Conservation (phyloP, 2,329 filamentous ascomycete genomes). For the Curvularia eragrostidis region DNA sequence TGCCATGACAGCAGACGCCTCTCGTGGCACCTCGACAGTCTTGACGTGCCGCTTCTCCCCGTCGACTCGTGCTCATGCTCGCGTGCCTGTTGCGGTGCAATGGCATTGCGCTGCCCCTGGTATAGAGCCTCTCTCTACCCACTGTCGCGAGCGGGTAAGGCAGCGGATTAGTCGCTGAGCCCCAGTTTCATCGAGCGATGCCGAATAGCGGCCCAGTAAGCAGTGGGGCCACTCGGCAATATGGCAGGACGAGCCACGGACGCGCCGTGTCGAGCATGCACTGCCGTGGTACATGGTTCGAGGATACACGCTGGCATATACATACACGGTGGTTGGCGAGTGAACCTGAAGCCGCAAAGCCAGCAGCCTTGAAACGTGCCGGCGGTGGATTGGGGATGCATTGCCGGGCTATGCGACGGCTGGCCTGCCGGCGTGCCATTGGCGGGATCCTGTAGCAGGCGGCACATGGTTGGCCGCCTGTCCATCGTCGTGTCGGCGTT, state of each 20-base stretch:
- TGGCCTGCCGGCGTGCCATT: neutral
- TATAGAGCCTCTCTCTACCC: conserved; percentile 21
- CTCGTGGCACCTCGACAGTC: neutral
- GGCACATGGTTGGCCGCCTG: neutral
- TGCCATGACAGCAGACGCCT: conserved; percentile 11
- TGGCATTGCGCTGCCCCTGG: conserved; percentile 3
- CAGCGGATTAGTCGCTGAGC: conserved; percentile 17
- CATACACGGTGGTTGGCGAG: conserved; percentile 4
- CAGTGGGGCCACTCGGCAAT: conserved; percentile 20
- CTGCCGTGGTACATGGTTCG: neutral
- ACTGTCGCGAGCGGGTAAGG: conserved; percentile 14
- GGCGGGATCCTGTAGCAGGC: neutral
- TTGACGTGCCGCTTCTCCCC: neutral
- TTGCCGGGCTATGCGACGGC: neutral
- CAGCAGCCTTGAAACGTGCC: conserved; percentile 8
- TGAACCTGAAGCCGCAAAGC: neutral
- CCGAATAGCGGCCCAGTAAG: conserved; percentile 19
- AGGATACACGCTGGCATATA: neutral
- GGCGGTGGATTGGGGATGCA: neutral
- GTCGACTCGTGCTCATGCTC: neutral
- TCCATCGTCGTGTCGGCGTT: neutral
- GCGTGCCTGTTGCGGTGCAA: too few species aligned
- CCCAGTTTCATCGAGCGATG: conserved; percentile 14
- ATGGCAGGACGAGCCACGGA: conserved; percentile 10
- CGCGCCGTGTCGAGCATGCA: conserved; percentile 11